phyloP scores from a whole-genome alignment of 345 rosid species.

The Erysimum cheiranthoides region DNA sequence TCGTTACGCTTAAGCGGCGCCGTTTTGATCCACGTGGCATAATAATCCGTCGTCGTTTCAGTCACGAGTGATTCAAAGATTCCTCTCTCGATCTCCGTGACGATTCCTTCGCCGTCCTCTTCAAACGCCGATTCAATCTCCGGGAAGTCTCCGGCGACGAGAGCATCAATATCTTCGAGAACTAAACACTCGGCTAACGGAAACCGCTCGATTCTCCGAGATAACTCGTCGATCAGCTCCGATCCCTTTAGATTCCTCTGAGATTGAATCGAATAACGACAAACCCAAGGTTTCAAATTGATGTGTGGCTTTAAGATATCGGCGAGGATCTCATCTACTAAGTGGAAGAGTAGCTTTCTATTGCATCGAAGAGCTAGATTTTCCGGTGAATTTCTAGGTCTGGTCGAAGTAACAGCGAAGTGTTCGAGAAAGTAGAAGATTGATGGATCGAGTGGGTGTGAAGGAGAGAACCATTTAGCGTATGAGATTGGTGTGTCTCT shows the following conservation, averaged over 20 bases:
- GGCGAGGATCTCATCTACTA: conserved; percentile 67
- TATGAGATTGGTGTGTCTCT: conserved; percentile 58
- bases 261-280: neutral
- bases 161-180: conserved; percentile 69
- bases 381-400: conserved; percentile 14
- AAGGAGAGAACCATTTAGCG: conserved; percentile 64
- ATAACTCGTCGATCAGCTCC: conserved; percentile 48
- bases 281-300: conserved; percentile 58
- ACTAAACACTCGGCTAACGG: conserved; percentile 62
- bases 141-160: conserved; percentile 61
- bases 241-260: conserved; percentile 43
- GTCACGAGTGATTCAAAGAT: conserved; percentile 55
- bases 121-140: conserved; percentile 35
- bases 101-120: conserved; percentile 65
- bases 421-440: conserved; percentile 68
- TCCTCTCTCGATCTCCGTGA: conserved; percentile 60
- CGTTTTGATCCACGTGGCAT: conserved; percentile 39
- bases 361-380: conserved; percentile 58
- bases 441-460: conserved; percentile 73
- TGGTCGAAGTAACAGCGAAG: conserved; percentile 35
- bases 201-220: conserved; percentile 47
- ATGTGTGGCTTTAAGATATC: conserved; percentile 62
- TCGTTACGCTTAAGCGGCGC: conserved; percentile 33
- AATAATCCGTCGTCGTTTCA: conserved; percentile 55
- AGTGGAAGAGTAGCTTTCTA: conserved; percentile 67